Evolutionary conservation across 2,329 filamentous ascomycete genomes (phyloP).

Genomic region (Aspergillus sp.): DNA sequence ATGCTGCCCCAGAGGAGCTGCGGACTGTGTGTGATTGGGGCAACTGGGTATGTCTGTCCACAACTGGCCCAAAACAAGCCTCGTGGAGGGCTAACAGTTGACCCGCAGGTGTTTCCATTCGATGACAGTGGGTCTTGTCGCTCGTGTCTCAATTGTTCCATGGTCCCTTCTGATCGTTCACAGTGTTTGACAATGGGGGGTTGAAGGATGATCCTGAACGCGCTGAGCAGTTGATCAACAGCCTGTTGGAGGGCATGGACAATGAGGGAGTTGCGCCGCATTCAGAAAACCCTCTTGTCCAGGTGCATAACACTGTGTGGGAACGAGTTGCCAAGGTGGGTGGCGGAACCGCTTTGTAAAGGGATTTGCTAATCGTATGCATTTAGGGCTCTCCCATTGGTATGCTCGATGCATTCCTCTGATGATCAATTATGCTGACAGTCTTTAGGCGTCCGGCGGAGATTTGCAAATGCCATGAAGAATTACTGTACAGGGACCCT

Average conservation of each 20-base stretch:
- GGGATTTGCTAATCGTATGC: too few relatives aligned
- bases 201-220: constrained; percentile 21
- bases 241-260: constrained; percentile 18
- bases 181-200: constrained; percentile 32
- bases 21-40: constrained; percentile 28
- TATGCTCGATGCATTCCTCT: background rate
- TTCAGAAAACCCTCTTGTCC: constrained; percentile 15
- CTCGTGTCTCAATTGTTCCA: background rate
- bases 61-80: background rate
- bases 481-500: constrained; percentile 18
- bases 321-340: constrained; percentile 16
- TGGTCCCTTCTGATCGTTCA: background rate
- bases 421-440: too few relatives aligned
- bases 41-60: constrained; percentile 20
- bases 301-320: constrained; percentile 30
- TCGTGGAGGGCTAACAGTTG: background rate
- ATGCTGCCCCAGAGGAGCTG: constrained; percentile 21
- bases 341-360: too few relatives aligned
- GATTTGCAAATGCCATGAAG: constrained; percentile 14
- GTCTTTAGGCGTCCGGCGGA: constrained; percentile 8
- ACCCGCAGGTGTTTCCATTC: constrained; percentile 13
- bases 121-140: constrained; percentile 11
- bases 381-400: constrained; percentile 10
- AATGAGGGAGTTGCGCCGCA: constrained; percentile 16
- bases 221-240: constrained; percentile 23